Percentiles rank a stretch among this genome's conserved stretches.
phyloP scores from a whole-genome alignment of 371 early-diverging fungal species.

The Syncephalastrum monosporum region DNA sequence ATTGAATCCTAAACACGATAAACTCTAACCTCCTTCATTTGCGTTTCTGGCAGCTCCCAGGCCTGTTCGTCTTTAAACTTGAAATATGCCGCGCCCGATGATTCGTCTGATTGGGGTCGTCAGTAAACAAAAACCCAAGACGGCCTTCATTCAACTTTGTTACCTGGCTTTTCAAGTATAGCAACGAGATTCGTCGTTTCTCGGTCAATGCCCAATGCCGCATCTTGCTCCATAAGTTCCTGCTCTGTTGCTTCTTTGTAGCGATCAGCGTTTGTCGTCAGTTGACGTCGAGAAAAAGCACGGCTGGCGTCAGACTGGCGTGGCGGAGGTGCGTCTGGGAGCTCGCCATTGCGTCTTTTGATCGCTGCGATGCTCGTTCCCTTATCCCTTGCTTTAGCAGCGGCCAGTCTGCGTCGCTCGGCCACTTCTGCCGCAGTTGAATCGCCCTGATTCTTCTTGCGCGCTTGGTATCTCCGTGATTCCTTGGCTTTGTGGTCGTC shows the following conservation, averaged over 20 bases:
- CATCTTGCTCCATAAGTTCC: conserved; percentile 38
- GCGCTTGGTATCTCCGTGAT: conserved; percentile 42
- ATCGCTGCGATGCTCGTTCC: conserved; percentile 41
- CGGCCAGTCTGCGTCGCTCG: conserved; percentile 25
- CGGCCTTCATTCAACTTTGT: neutral
- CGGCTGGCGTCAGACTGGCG: conserved; percentile 12
- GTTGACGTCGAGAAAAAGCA: conserved; percentile 33
- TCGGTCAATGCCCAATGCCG: conserved; percentile 50
- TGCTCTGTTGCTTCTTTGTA: conserved; percentile 38
- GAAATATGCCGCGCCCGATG: conserved; percentile 35
- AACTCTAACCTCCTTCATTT: too few species aligned
- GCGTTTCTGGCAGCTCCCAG: conserved; percentile 12
- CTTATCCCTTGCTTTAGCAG: conserved; percentile 30
- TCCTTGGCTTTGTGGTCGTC: conserved; percentile 48
- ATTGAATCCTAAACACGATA: neutral
- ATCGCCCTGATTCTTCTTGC: conserved; percentile 42
- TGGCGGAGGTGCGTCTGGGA: conserved; percentile 8
- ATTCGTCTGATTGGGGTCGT: conserved; percentile 15
- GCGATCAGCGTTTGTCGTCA: conserved; percentile 33
- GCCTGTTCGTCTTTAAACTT: conserved; percentile 46
- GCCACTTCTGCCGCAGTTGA: conserved; percentile 37
- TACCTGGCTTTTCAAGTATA: conserved; percentile 42
- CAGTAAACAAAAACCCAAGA: too few species aligned
- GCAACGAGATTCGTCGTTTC: conserved; percentile 45
- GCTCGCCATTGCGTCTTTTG: conserved; percentile 42